Evolutionary conservation across 495 filamentous ascomycete genomes (phyloP), one percentile per base, ranked within the genome.

Genomic region (Hypoxylon trugodes): DNA sequence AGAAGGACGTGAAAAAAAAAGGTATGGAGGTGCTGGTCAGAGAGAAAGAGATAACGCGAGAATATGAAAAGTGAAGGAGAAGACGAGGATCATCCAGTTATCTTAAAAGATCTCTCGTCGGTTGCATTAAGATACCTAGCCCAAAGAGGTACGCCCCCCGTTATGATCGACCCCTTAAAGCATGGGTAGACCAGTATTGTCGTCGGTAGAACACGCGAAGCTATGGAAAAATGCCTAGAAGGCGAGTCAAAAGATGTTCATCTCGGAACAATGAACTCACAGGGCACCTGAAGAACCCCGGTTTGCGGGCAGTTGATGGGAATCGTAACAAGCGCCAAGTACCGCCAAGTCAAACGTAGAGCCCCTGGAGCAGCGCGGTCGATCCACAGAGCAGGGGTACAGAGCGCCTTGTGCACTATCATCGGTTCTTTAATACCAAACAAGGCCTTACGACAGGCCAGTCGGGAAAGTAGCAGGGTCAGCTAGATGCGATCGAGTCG

Each of bases 281-380:
- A 50, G n/a, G 45, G 45, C 25, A 52, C 43, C 51, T 32, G 40
- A 54, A 42, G 16, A 52, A 59, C 41, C 58, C 61, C 26, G 42
- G 54, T 24, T 49, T 13, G 48, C 15, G 42, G 38, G 43, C 38
- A 46, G 33, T 54, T 56, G 45, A 51, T 32, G 37, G 45, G 40
- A 40, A 37, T 42, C 35, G 36, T 18, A 46, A 53, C 57, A 66
- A 58, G 63, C 63, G 63, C 63, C 63, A 66, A 66, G 63, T 61
- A 40, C 51, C 52, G 63, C 63, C 63, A 66, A 66, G 63, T 66
- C 63, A 66, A 66, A 66, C 63, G 40, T 40, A 37, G 4, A 58
- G 35, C 62, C 63, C 59, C 59, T 63, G 30, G 56, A 51, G 50
- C 50, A 57, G 52, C 56, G 50, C 42, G n/a, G 65, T 62, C 57